Conservation (phyloP, 495 filamentous ascomycete species). For the Trichoderma parareesei region DNA sequence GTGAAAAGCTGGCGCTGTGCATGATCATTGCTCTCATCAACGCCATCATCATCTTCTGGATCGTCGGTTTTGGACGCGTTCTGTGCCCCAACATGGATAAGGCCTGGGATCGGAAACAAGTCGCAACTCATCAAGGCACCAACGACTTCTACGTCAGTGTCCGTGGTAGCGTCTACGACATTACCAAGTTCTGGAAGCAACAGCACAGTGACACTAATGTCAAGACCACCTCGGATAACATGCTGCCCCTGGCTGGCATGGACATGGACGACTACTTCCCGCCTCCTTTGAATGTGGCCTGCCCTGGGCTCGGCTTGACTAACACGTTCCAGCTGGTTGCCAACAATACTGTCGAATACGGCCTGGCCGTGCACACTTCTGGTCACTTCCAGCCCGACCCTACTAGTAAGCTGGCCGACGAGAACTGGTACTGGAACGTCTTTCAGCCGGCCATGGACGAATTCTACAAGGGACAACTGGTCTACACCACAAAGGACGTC, state of each 20-base stretch:
- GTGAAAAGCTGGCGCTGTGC: constrained; percentile 84
- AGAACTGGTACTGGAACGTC: constrained; percentile 64
- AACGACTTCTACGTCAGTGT: constrained; percentile 86
- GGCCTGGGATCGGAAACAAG: constrained; percentile 69
- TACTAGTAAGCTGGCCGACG: constrained; percentile 47
- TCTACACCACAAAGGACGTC: constrained; percentile 49
- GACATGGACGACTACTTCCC: constrained; percentile 79
- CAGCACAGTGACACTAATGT: constrained; percentile 66
- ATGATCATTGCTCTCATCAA: constrained; percentile 78
- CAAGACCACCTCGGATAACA: constrained; percentile 53
- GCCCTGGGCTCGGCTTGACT: constrained; percentile 54
- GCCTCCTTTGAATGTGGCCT: constrained; percentile 68
- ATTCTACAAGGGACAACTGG: constrained; percentile 81
- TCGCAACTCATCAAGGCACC: constrained; percentile 58
- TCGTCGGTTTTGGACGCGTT: constrained; percentile 73
- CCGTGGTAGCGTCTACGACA: constrained; percentile 85
- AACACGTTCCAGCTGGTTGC: constrained; percentile 42
- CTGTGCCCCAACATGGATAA: constrained; percentile 91
- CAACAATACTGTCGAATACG: constrained; percentile 54
- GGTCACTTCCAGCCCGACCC: constrained; percentile 48
- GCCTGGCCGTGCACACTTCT: constrained; percentile 55
- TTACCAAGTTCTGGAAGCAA: constrained; percentile 73
- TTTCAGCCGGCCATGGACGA: constrained; percentile 77
- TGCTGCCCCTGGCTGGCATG: constrained; percentile 69
- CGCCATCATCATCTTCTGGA: constrained; percentile 81